Conservation (phyloP, 2,329 filamentous ascomycete species). For the Paraconiothyrium brasiliense region DNA sequence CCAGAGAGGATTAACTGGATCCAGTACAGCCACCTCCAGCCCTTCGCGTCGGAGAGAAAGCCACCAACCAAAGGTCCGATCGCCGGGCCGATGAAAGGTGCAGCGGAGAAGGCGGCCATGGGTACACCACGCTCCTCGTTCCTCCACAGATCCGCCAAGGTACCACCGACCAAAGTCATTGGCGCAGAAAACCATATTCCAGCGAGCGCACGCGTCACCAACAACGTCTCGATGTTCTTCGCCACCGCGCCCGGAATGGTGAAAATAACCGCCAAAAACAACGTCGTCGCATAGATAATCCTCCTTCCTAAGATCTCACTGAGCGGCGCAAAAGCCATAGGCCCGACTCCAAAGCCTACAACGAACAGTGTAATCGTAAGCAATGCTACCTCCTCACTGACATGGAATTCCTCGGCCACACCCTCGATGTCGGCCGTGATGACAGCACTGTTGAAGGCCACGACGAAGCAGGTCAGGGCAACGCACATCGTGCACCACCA, state of each 20-base stretch:
- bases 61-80: slow-evolving; percentile 72
- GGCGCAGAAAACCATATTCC: slow-evolving; percentile 86
- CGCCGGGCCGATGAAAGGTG: slow-evolving; percentile 83
- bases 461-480: slow-evolving; percentile 62
- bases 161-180: slow-evolving; percentile 87
- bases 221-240: slow-evolving; percentile 77
- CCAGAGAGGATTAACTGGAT: slow-evolving; percentile 60
- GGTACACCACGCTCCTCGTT: slow-evolving; percentile 85
- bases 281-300: slow-evolving; percentile 74
- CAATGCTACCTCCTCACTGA: slow-evolving; percentile 77
- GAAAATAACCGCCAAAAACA: slow-evolving; percentile 78
- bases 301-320: slow-evolving; percentile 78
- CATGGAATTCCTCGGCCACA: slow-evolving; percentile 69
- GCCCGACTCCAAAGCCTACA: slow-evolving; percentile 81
- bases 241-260: slow-evolving; percentile 82
- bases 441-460: slow-evolving; percentile 70
- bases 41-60: slow-evolving; percentile 72
- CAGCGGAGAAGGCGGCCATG: slow-evolving; percentile 86
- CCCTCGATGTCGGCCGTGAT: slow-evolving; percentile 79
- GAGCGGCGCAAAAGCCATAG: slow-evolving; percentile 81
- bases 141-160: slow-evolving; percentile 83
- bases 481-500: slow-evolving; percentile 87
- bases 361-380: slow-evolving; percentile 81
- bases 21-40: slow-evolving; percentile 68
- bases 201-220: slow-evolving; percentile 80